Evolutionary conservation across 331 rosid species (phyloP).

Genomic region (Acacia concinna): DNA sequence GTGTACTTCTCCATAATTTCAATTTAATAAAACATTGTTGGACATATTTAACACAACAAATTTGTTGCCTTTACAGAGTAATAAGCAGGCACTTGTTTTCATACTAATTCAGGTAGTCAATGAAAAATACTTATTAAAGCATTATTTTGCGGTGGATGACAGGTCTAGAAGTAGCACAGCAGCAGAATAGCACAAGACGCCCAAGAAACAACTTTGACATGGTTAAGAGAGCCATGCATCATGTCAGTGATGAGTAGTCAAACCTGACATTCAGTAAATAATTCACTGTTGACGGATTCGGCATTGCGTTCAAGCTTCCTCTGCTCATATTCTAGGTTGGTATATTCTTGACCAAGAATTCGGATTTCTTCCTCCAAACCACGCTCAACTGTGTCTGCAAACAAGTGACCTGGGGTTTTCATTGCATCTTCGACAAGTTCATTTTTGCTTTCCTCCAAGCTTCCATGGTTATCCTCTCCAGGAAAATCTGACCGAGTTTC

Average conservation of each 20-base stretch:
- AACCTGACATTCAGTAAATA: constrained; percentile 96
- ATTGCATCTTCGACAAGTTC: constrained; percentile 35
- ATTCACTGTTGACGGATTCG: constrained; percentile 82
- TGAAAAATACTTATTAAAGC: neutral
- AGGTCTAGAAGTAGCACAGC: neutral
- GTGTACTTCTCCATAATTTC: neutral
- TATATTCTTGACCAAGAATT: constrained; percentile 64
- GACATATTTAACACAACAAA: neutral
- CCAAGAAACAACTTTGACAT: neutral
- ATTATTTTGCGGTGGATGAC: neutral
- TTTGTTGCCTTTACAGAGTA: neutral
- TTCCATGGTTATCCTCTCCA: constrained; percentile 30
- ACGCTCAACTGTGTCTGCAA: constrained; percentile 39
- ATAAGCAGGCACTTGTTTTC: constrained; percentile 5
- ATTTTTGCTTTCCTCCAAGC: constrained; percentile 33
- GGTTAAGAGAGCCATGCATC: constrained; percentile 5
- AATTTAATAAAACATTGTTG: neutral
- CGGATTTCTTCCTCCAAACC: constrained; percentile 69
- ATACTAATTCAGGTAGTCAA: neutral
- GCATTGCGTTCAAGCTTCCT: constrained; percentile 88
- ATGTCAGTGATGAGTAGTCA: constrained; percentile 8
- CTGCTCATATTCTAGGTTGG: constrained; percentile 70
- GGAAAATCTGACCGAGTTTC: constrained; percentile 34
- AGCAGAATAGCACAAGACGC: constrained; percentile 15
- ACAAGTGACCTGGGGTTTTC: constrained; percentile 34